Base-by-base conservation (phyloP, 2,329 filamentous ascomycete species). In the Colletotrichum sp. region DNA sequence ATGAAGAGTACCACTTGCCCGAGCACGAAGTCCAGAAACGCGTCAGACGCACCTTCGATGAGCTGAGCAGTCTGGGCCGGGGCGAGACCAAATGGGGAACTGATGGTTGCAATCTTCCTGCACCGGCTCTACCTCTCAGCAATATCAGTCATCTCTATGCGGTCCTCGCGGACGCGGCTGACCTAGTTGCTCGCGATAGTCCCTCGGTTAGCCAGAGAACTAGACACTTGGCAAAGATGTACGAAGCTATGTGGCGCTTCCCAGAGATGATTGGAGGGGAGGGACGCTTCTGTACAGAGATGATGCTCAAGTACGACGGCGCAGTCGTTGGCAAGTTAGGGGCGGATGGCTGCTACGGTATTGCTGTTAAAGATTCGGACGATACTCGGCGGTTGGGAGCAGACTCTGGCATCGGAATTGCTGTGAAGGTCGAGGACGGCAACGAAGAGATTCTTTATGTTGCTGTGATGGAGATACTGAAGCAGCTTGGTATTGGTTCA, bases 331-430 rank as follows among this genome's bases (percentile, higher is more conserved):
- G 44, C n/a, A 52, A 52, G 44, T 22, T 52, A 7, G 44, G 44
- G 4, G 44, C 44, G 44, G 44, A 52, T 52, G 44, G 44, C 44
- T 52, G 44, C 1, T 22, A 52, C 44, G 44, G 44, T 22, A n/a
- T 52, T 22, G n/a, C n/a, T 0, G 1, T 52, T 0, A 52, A 0
- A 52, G 44, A 52, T 0, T 52, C 44, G 44, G n/a, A 52, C n/a
- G 11, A 22, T 13, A 22, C 44, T 22, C 44, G 44, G 11, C n/a
- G 44, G n/a, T 3, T 52, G 11, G 44, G 44, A 25, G 44, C 44
- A 52, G 13, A 0, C 44, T 52, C 44, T 13, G 6, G 44, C 44
- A 52, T 52, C 1, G n/a, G 44, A 13, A 52, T 52, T 13, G n/a
- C n/a, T 3, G 44, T 52, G n/a, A 52, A 52, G 6, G 44, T 52